These are phyloP conservation scores for Leccinellum albellum DNA, from an alignment of 768 basidiomycete species.

Conservation along the genomic window DNA sequence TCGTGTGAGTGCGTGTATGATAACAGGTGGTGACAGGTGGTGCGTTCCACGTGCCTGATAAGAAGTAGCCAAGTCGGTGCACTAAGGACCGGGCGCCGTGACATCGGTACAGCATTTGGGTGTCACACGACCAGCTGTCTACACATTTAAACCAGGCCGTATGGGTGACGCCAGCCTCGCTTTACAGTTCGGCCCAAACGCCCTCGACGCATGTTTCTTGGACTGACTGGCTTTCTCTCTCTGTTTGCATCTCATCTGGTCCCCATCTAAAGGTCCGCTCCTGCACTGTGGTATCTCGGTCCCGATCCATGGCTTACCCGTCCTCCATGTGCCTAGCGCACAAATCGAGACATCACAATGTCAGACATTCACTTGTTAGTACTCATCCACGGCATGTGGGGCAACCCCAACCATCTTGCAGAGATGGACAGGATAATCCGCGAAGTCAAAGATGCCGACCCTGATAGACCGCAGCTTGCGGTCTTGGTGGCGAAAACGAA, in stretches of 20 bases:
- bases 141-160: background rate
- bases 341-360: slow-evolving; percentile 16
- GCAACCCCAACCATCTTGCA: slow-evolving; percentile 60
- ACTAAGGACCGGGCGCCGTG: slow-evolving; percentile 2
- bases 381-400: slow-evolving; percentile 75
- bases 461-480: slow-evolving; percentile 45
- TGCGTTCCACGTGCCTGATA: background rate
- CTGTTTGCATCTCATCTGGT: background rate
- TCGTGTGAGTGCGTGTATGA: background rate
- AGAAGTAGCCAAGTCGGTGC: background rate
- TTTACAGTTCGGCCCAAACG: background rate
- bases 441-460: slow-evolving; percentile 36
- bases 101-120: background rate
- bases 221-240: background rate
- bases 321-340: background rate
- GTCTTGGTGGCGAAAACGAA: slow-evolving; percentile 67
- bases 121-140: background rate
- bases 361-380: slow-evolving; percentile 39
- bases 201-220: background rate
- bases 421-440: slow-evolving; percentile 52
- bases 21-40: background rate
- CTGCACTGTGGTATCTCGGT: background rate
- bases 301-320: background rate
- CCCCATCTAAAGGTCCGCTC: slow-evolving; percentile 2
- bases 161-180: background rate